A percentile compares a stretch with the other conserved stretches of the same genome.
phyloP scores from a whole-genome alignment of 1,284 basidiomycete species.

The Austroboletus olivaceoglutinosus region DNA sequence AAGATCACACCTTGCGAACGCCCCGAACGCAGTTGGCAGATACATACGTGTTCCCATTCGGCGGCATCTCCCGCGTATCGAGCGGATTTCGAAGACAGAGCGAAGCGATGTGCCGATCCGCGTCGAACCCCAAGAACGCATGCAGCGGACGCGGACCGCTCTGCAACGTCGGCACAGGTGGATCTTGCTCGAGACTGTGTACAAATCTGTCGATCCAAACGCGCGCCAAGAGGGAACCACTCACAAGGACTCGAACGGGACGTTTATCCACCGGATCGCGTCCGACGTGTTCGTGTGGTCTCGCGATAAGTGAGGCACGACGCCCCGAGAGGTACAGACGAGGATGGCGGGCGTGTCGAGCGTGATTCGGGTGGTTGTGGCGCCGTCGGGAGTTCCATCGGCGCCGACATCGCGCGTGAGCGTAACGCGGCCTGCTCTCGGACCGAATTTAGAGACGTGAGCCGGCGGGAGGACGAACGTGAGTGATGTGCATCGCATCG shows the following conservation, averaged over 20 bases:
- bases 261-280: conserved; percentile 59
- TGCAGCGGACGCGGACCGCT: conserved; percentile 52
- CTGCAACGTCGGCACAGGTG: conserved; percentile 59
- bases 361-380: conserved; percentile 26
- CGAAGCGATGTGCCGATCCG: conserved; percentile 50
- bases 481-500: conserved; percentile 13
- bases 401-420: conserved; percentile 14
- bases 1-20: conserved; percentile 56
- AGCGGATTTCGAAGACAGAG: conserved; percentile 65
- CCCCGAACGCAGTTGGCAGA: conserved; percentile 64
- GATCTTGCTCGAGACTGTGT: conserved; percentile 56
- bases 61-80: conserved; percentile 62
- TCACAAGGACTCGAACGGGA: conserved; percentile 81
- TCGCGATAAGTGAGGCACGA: conserved; percentile 69
- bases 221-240: no score
- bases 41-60: conserved; percentile 60
- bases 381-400: neutral
- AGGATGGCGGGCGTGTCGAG: conserved; percentile 63
- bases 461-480: conserved; percentile 14
- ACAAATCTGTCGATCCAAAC: no score
- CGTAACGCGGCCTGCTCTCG: conserved; percentile 21
- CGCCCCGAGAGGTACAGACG: conserved; percentile 64
- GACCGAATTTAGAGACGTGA: conserved; percentile 22
- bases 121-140: conserved; percentile 54
- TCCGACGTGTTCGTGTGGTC: conserved; percentile 53